Conservation (phyloP, 805 yeast genomes). For the Sugiyamaella americana region DNA sequence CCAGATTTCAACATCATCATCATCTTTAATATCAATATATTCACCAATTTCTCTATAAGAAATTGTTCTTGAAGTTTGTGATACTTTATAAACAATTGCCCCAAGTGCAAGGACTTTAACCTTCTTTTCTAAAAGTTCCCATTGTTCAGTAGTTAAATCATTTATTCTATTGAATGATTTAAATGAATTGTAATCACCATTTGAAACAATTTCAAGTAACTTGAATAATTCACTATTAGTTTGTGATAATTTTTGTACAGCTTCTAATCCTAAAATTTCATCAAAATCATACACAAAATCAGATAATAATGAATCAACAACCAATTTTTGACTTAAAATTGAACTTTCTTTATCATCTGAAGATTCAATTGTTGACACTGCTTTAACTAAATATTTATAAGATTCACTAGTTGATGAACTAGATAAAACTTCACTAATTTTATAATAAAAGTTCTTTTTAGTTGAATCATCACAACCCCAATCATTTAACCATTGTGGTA, state of each 20-base stretch:
- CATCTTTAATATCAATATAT: slow-evolving; percentile 27
- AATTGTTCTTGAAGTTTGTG: slow-evolving; percentile 17
- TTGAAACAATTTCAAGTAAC: slow-evolving; percentile 26
- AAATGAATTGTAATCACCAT: slow-evolving; percentile 28
- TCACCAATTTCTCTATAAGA: slow-evolving; percentile 31
- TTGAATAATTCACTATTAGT: slow-evolving; percentile 22
- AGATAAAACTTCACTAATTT: slow-evolving; percentile 24
- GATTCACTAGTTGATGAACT: slow-evolving; percentile 16
- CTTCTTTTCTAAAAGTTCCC: slow-evolving; percentile 21
- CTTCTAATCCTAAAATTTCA: slow-evolving; percentile 26
- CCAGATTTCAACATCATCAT: slow-evolving; percentile 34
- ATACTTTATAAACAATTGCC: slow-evolving; percentile 20
- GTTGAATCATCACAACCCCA: slow-evolving; percentile 30
- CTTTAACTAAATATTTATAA: slow-evolving; percentile 22
- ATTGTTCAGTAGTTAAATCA: slow-evolving; percentile 11
- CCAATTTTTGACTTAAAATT: slow-evolving; percentile 14
- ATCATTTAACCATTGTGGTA: slow-evolving; percentile 34
- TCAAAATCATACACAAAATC: slow-evolving; percentile 28
- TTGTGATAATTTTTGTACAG: slow-evolving; percentile 25
- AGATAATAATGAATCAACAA: slow-evolving; percentile 22
- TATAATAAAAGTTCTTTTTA: slow-evolving; percentile 24
- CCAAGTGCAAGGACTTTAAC: slow-evolving; percentile 29
- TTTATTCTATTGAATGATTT: slow-evolving; percentile 7
- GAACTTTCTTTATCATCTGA: slow-evolving; percentile 8
- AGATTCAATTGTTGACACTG: slow-evolving; percentile 11